A percentile compares a stretch with the other conserved stretches of the same genome.
Evolutionary conservation across 2,329 filamentous ascomycete genomes (phyloP).

Genomic region (Neurospora crassa): DNA sequence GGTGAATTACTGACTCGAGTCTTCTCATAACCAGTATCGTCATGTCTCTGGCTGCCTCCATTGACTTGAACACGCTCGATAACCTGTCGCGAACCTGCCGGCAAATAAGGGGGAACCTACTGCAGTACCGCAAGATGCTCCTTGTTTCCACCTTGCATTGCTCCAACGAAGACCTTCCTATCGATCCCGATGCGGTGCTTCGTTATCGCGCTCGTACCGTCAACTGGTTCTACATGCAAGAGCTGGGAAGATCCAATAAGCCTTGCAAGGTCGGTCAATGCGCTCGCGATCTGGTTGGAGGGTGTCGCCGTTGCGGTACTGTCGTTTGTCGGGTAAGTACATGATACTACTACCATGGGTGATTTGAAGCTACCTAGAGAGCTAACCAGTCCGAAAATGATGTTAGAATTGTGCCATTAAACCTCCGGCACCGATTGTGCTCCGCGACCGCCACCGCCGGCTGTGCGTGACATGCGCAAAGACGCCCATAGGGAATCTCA

Average conservation of each 20-base stretch:
- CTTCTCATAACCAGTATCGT: constrained; percentile 51
- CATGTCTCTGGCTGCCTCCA: constrained; percentile 60
- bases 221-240: constrained; percentile 52
- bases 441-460: constrained; percentile 70
- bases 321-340: constrained; percentile 70
- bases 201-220: constrained; percentile 47
- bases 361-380: background rate
- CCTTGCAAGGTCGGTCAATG: constrained; percentile 67
- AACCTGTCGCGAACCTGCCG: constrained; percentile 75
- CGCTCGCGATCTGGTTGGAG: constrained; percentile 77
- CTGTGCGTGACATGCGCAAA: constrained; percentile 68
- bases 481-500: constrained; percentile 53
- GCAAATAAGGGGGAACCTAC: constrained; percentile 64
- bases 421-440: constrained; percentile 55
- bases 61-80: constrained; percentile 84
- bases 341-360: background rate
- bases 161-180: constrained; percentile 53
- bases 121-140: constrained; percentile 69
- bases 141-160: constrained; percentile 71
- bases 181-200: constrained; percentile 46
- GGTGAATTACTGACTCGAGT: constrained; percentile 12
- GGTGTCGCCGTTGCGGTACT: constrained; percentile 67
- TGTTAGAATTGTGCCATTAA: constrained; percentile 85
- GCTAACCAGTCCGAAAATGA: background rate
- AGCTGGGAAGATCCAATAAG: constrained; percentile 33